Conservation (phyloP, 495 filamentous ascomycete genomes). For the Podospora anserina region DNA sequence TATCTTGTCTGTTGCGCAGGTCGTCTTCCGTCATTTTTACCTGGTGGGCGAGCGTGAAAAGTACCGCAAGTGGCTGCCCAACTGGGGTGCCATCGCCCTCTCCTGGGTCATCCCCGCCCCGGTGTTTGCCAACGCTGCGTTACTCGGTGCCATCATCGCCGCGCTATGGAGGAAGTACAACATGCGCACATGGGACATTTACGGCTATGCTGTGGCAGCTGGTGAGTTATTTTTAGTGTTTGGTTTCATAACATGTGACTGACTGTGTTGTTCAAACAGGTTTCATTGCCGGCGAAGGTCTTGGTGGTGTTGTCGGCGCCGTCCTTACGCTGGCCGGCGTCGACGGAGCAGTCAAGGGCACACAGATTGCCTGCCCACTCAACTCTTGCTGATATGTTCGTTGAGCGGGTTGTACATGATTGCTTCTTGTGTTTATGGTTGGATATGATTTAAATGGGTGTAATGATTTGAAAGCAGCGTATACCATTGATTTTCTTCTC, state of each 20-base stretch:
- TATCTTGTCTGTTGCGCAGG: conserved; percentile 47
- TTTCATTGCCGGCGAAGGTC: conserved; percentile 65
- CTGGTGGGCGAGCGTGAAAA: conserved; percentile 46
- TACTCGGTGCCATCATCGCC: conserved; percentile 57
- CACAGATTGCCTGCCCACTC: conserved; percentile 48
- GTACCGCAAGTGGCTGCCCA: conserved; percentile 58
- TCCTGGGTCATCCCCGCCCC: conserved; percentile 55
- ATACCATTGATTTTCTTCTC: neutral
- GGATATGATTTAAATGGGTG: neutral
- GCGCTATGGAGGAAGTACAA: conserved; percentile 57
- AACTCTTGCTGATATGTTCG: conserved; percentile 20
- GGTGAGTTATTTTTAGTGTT: conserved; percentile 27
- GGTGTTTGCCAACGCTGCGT: conserved; percentile 48
- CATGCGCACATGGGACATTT: conserved; percentile 54
- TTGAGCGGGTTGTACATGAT: neutral
- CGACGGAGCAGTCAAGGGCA: conserved; percentile 45
- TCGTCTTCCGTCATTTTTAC: conserved; percentile 57
- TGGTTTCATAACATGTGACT: neutral
- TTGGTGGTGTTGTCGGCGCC: conserved; percentile 61
- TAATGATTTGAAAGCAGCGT: neutral
- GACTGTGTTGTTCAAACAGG: conserved; percentile 26
- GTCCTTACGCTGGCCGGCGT: conserved; percentile 53
- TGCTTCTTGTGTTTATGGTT: neutral
- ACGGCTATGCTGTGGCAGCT: conserved; percentile 64
- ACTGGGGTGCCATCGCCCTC: conserved; percentile 64